These are phyloP conservation scores for Rhizophora apiculata DNA, from an alignment of 345 rosid genomes.

Conservation along the genomic window DNA sequence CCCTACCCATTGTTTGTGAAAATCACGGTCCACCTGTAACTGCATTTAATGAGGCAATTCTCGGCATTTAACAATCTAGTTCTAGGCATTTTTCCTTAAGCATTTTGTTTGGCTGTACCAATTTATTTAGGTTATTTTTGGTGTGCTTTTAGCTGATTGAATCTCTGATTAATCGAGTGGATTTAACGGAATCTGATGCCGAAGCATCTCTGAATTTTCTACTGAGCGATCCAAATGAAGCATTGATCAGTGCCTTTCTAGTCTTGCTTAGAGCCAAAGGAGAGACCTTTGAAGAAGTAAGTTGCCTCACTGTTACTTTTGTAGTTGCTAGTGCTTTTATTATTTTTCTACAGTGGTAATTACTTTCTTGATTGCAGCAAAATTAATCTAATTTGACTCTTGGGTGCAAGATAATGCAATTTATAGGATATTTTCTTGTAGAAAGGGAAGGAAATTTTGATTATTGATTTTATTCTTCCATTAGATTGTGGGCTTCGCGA, in stretches of 20 bases:
- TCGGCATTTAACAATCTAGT: too few species aligned
- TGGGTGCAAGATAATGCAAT: too few species aligned
- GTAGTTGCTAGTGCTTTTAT: not conserved
- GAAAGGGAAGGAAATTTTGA: not conserved
- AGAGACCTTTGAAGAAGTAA: conserved; percentile 90
- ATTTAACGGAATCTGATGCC: conserved; percentile 74
- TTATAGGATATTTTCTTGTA: too few species aligned
- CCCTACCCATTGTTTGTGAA: conserved; percentile 34
- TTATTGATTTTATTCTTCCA: not conserved
- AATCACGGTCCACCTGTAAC: conserved; percentile 25
- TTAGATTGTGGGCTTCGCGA: conserved; percentile 85
- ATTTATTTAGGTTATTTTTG: not conserved
- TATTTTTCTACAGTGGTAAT: not conserved
- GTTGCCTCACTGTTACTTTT: not conserved
- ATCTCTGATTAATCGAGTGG: conserved; percentile 57
- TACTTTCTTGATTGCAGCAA: not conserved
- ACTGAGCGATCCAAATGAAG: conserved; percentile 59
- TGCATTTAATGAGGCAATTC: conserved; percentile 47
- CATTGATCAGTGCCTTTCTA: conserved; percentile 80
- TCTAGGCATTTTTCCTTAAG: too few species aligned
- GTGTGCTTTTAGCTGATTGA: conserved; percentile 50
- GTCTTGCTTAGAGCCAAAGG: conserved; percentile 96
- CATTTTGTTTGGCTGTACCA: not conserved
- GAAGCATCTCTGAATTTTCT: conserved; percentile 68
- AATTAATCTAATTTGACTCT: too few species aligned